Conservation (phyloP, 371 early-diverging fungal species). For the Mortierella sp. region DNA sequence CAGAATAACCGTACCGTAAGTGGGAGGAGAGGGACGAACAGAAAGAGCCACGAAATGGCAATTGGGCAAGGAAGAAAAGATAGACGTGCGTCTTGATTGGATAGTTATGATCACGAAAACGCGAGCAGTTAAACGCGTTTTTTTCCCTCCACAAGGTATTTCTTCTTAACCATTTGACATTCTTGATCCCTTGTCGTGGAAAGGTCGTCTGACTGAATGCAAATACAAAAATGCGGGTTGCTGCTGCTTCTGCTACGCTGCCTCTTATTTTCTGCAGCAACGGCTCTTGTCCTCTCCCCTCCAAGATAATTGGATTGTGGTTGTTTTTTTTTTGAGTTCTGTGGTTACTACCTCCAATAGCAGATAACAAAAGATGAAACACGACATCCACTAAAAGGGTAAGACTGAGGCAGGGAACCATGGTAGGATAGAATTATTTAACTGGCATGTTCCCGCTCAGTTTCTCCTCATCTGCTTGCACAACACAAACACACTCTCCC, state of each 20-base stretch:
- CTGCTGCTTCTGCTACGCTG: background rate
- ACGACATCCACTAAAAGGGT: background rate
- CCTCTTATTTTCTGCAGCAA: background rate
- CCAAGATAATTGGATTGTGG: background rate
- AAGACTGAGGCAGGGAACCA: background rate
- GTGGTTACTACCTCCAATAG: background rate
- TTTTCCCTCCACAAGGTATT: too few relatives aligned
- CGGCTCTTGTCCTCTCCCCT: background rate
- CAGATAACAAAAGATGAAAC: constrained; percentile 4
- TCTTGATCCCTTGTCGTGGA: background rate
- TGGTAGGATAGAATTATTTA: background rate
- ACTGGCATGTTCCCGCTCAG: background rate
- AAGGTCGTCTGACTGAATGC: background rate
- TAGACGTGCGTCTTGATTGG: too few relatives aligned
- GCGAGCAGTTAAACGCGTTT: too few relatives aligned
- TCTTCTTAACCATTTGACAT: too few relatives aligned
- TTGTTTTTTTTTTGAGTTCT: background rate
- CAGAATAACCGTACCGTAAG: too few relatives aligned
- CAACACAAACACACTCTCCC: background rate
- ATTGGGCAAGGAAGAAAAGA: too few relatives aligned
- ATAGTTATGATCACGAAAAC: too few relatives aligned
- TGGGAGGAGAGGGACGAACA: too few relatives aligned
- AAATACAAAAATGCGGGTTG: background rate
- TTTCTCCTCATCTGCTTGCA: background rate
- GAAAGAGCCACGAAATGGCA: too few relatives aligned